phyloP scores from a whole-genome alignment of 345 rosid genomes.

The Euphorbia peplus region DNA sequence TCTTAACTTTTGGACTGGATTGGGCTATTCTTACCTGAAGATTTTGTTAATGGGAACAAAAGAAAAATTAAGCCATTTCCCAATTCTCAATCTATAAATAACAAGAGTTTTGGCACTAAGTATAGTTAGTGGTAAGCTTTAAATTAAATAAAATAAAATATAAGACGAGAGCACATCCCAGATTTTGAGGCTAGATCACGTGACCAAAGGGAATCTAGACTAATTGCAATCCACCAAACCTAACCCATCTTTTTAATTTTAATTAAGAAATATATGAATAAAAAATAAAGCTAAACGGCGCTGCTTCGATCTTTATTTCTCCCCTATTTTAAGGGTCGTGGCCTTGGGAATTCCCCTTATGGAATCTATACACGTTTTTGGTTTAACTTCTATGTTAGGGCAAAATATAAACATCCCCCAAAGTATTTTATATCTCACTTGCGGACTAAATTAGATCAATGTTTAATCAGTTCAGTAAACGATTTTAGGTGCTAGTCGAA shows the following conservation, averaged over 20 bases:
- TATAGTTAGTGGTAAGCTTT: constrained; percentile 12
- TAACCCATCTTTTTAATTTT: constrained; percentile 14
- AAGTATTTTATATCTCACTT: too few relatives aligned
- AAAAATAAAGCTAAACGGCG: constrained; percentile 44
- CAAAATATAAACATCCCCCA: too few relatives aligned
- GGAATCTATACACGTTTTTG: constrained; percentile 39
- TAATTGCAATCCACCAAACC: constrained; percentile 19
- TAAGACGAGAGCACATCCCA: constrained; percentile 35
- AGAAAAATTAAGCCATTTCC: too few relatives aligned
- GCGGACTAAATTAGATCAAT: too few relatives aligned
- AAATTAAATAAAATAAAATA: too few relatives aligned
- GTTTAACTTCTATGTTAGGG: not conserved
- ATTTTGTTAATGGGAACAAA: not conserved
- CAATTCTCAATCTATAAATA: too few relatives aligned
- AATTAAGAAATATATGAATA: not conserved
- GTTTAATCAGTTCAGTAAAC: too few relatives aligned
- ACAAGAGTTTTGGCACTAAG: constrained; percentile 14
- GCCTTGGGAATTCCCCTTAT: constrained; percentile 37
- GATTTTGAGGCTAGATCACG: constrained; percentile 57
- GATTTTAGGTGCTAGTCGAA: too few relatives aligned
- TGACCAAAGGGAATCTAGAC: constrained; percentile 35
- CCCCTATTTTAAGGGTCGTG: constrained; percentile 41
- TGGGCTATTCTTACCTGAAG: too few relatives aligned
- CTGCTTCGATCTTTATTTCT: constrained; percentile 10
- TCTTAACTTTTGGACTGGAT: too few relatives aligned